Base-by-base conservation (phyloP, 2,329 filamentous ascomycete genomes). In the Verticillium alfalfae region DNA sequence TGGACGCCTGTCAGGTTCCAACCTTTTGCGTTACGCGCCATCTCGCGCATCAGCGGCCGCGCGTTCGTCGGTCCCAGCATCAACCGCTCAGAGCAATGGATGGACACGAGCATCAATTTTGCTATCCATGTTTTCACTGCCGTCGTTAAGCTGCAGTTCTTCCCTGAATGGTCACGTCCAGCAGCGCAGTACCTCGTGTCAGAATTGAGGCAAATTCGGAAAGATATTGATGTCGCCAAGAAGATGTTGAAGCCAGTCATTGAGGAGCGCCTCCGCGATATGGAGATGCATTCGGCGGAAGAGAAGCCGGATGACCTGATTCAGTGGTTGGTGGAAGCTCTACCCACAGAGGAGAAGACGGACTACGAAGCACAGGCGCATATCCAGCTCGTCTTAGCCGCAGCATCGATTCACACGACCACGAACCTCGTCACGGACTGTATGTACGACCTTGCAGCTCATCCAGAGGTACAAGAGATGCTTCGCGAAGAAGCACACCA, bases 1-100 rank as follows among this genome's bases (percentile, higher is more conserved):
- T 86, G 84, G 84, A 84, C 79, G 1, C 69, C 81, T 0, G 78
- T 85, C 58, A 79, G 78, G 65, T 77, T 85, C 66, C 81, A 84
- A 41, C 78, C 79, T 0, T 80, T 85, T 61, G 73, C 82, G 54
- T 74, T 86, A 2, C 75, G 81, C 26, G 75, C 80, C 4, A 74
- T 87, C 12, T 79, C 84, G 7, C 79, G 83, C 2, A 67, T 87
- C 26, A 84, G 81, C 34, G 82, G 84, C 1, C 75, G 79, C 22
- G 77, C 81, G 5, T 85, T 86, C 64, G 78, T 85, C 7, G 84
- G 84, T 1, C 67, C 77, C 2, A 70, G 75, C 15, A 73, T 85
- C 61, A 83, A 79, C 66, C 81, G 82, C 18, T 73, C 80, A 49
- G 78, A 84, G 65, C 74, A 78, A 62, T 86, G 84, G 84, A 78